Conservation (phyloP, 2,329 filamentous ascomycete genomes). For the Dactylonectria estremocensis region DNA sequence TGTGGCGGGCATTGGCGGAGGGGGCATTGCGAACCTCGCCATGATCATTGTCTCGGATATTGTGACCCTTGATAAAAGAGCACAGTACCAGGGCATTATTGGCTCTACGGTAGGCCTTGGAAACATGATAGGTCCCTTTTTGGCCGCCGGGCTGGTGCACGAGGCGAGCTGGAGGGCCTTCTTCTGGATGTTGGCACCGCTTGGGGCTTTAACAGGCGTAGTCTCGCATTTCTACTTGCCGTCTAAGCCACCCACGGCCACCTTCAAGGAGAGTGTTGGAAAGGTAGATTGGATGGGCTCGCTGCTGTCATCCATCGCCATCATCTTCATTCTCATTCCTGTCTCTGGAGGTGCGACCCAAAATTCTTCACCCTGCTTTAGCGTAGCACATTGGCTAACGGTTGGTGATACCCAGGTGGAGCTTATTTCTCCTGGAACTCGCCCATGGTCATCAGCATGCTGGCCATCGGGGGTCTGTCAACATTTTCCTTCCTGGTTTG, state of each 20-base stretch:
- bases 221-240: constrained; percentile 65
- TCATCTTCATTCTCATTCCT: constrained; percentile 74
- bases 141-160: constrained; percentile 57
- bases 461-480: constrained; percentile 76
- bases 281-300: constrained; percentile 74
- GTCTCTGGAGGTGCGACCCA: constrained; percentile 67
- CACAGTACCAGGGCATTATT: constrained; percentile 66
- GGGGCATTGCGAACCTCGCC: constrained; percentile 70
- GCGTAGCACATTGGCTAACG: background rate
- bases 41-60: constrained; percentile 76
- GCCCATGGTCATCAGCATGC: constrained; percentile 78
- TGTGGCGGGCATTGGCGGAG: constrained; percentile 73
- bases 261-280: constrained; percentile 62
- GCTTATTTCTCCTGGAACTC: constrained; percentile 71
- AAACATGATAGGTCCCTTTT: constrained; percentile 60
- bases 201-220: constrained; percentile 61
- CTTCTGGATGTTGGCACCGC: constrained; percentile 65
- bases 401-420: constrained; percentile 34
- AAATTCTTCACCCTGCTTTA: background rate
- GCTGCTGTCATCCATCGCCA: constrained; percentile 66
- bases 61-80: constrained; percentile 70
- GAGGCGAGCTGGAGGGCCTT: constrained; percentile 58
- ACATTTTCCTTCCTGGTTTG: constrained; percentile 76
- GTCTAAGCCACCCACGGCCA: constrained; percentile 64
- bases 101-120: constrained; percentile 59